phyloP scores from a whole-genome alignment of 768 basidiomycete genomes.

The Lentinus tigrinus region DNA sequence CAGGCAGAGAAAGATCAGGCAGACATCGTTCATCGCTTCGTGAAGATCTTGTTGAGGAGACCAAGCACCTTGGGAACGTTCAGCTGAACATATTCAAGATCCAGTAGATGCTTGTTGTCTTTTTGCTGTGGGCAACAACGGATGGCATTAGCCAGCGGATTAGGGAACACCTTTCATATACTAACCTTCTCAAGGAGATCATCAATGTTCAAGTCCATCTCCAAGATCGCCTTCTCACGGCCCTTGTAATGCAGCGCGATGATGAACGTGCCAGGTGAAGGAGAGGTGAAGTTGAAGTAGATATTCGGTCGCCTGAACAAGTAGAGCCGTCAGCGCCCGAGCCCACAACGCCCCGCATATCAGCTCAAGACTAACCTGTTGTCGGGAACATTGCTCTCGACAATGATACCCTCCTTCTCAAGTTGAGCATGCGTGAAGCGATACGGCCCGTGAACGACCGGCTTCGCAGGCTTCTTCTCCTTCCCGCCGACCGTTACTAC shows the following conservation, averaged over 20 bases:
- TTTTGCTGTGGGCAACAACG: conserved; percentile 71
- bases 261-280: conserved; percentile 97
- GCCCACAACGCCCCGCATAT: not conserved
- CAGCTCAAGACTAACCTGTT: conserved; percentile 64
- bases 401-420: conserved; percentile 99
- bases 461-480: conserved; percentile 90
- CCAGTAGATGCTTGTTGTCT: conserved; percentile 94
- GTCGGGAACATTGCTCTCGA: conserved; percentile 98
- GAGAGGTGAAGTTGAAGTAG: conserved; percentile 98
- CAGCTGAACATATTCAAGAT: conserved; percentile 96
- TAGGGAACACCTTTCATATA: not conserved
- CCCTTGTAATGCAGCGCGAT: conserved; percentile 99
- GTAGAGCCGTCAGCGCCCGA: conserved; percentile 8
- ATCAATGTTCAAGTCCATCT: conserved; percentile 99
- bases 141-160: conserved; percentile 1
- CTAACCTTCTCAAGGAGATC: conserved; percentile 94
- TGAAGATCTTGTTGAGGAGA: conserved; percentile 91
- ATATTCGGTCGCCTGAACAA: conserved; percentile 85
- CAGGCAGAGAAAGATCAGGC: not conserved
- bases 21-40: conserved; percentile 61
- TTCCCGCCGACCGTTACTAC: conserved; percentile 96
- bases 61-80: conserved; percentile 94
- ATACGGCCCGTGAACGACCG: conserved; percentile 89
- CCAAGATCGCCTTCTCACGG: conserved; percentile 96
- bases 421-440: conserved; percentile 97